Base-by-base conservation (phyloP, 306 rosid genomes). In the Inga oerstediana region DNA sequence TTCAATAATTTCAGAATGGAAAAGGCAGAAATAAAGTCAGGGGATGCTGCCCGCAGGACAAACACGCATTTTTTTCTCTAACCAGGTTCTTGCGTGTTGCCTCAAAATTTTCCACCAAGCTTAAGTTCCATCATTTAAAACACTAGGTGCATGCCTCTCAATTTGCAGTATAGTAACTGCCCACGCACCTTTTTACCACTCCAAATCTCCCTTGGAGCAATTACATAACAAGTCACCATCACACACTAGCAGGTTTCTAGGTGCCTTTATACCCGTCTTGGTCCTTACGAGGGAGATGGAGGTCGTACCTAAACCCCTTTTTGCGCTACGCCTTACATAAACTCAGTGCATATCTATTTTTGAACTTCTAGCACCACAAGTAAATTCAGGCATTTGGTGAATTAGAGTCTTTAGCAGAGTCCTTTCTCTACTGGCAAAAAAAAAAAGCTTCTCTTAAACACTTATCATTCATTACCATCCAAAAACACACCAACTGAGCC, bases 1-100 rank as follows among this genome's bases (percentile, higher is more conserved):
- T 77, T 12, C 49, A 69, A 75, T 49, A 56, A 82, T 76, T 44
- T 75, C 77, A 81, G 84, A 34, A 30, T 35, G 46, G 70, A 79
- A 75, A 59, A 62, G 30, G 75, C 69, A 44, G 41, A 59, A 43
- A 78, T 39, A 39, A 73, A 80, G 77, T 11, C 15, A 6, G 8
- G 43, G 43, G 43, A 39, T 6, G 43, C 43, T 39, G 41, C 41
- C 70, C 44, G 10, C 72, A 7, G 45, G 72, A 15, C 5, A 59
- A 8, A 59, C 32, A n/a, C 30, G 12, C 30, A 9, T 66, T 32
- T 7, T 15, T 32, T 66, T 66, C 20, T 7, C 10, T 7, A 34
- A 34, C 35, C 19, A 66, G 41, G 9, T 66, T 66, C 20, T 30
- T 24, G 59, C 48, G 59, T 71, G 10, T 41, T 71, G 30, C 11